Evolutionary conservation across 352 stramenopile species (phyloP).

Genomic region (Detonula confervacea): DNA sequence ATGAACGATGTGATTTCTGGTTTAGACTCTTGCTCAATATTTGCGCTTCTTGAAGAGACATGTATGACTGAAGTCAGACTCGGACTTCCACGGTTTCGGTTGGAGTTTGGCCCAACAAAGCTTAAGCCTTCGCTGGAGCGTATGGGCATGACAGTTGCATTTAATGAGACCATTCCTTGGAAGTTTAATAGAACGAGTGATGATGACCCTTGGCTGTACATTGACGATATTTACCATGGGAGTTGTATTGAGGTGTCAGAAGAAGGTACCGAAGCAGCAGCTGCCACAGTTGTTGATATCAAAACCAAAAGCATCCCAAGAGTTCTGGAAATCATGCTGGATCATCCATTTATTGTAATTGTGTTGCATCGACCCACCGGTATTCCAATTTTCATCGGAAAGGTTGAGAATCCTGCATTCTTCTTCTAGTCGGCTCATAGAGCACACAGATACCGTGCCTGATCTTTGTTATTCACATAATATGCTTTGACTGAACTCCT

Average conservation of each 20-base stretch:
- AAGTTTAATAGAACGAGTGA: conserved; percentile 46
- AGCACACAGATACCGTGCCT: no score
- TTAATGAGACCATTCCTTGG: neutral
- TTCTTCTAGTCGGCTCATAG: conserved; percentile 8
- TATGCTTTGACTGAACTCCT: no score
- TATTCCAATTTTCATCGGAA: conserved; percentile 40
- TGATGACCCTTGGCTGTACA: conserved; percentile 22
- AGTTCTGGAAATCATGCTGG: conserved; percentile 19
- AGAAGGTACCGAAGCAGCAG: conserved; percentile 44
- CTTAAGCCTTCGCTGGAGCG: conserved; percentile 18
- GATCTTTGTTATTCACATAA: no score
- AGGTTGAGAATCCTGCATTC: conserved; percentile 28
- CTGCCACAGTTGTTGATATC: conserved; percentile 31
- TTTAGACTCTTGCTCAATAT: conserved; percentile 9
- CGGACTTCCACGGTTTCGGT: conserved; percentile 36
- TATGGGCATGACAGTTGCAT: conserved; percentile 37
- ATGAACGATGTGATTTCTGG: conserved; percentile 31
- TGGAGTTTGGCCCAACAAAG: conserved; percentile 28
- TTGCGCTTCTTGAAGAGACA: conserved; percentile 28
- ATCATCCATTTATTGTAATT: conserved; percentile 51
- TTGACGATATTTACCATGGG: conserved; percentile 36
- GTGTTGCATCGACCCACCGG: conserved; percentile 38
- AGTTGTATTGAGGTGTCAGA: conserved; percentile 44
- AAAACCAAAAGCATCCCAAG: conserved; percentile 4
- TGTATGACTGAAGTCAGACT: conserved; percentile 19